Conservation (phyloP, 2,329 filamentous ascomycete species). For the Aspergillus udagawae region DNA sequence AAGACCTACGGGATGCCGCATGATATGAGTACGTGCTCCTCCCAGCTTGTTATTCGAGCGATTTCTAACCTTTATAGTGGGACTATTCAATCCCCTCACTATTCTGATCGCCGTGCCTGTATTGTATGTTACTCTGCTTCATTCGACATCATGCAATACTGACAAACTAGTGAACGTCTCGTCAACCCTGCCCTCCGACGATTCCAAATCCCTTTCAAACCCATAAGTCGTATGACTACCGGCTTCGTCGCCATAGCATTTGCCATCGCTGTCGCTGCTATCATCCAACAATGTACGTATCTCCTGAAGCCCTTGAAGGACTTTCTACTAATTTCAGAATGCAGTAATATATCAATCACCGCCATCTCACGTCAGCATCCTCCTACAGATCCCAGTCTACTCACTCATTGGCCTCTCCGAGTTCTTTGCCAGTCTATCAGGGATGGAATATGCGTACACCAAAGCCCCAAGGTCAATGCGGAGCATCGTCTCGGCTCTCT, state of each 20-base stretch:
- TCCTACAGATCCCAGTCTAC: neutral
- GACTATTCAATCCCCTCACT: neutral
- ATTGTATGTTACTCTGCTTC: neutral
- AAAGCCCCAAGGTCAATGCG: conserved; percentile 10
- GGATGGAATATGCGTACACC: conserved; percentile 6
- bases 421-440: neutral
- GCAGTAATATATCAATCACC: conserved; percentile 1
- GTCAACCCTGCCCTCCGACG: neutral
- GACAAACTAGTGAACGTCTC: neutral
- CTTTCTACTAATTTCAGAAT: neutral
- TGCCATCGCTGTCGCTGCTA: neutral
- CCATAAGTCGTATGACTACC: neutral
- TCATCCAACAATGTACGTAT: neutral
- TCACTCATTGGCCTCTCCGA: neutral
- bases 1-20: neutral
- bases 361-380: neutral
- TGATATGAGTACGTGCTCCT: neutral
- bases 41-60: neutral
- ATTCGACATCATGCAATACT: neutral
- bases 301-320: neutral
- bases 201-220: neutral
- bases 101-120: neutral
- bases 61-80: neutral
- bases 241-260: neutral
- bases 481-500: conserved; percentile 21